Conservation (phyloP, 805 yeast species). For the Zygosaccharomyces gambellarensis region DNA sequence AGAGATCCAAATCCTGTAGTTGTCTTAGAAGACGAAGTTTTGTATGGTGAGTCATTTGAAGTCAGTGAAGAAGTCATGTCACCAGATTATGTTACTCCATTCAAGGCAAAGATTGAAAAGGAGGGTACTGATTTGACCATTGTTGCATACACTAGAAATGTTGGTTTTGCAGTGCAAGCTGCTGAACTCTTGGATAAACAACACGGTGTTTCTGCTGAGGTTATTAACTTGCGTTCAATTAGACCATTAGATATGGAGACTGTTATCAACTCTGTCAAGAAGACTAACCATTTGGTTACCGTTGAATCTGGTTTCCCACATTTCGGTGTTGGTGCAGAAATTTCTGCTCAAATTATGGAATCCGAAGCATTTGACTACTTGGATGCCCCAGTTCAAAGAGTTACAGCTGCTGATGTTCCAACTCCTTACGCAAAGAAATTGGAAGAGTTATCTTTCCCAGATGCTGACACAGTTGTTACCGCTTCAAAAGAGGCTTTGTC, state of each 20-base stretch:
- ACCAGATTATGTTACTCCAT: slow-evolving; percentile 85
- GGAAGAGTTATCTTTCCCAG: slow-evolving; percentile 99
- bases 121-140: slow-evolving; percentile 88
- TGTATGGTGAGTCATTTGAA: slow-evolving; percentile 88
- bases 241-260: slow-evolving; percentile 92
- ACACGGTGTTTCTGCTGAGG: slow-evolving; percentile 87
- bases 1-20: slow-evolving; percentile 99
- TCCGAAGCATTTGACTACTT: slow-evolving; percentile 96
- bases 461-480: slow-evolving; percentile 80
- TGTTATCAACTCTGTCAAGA: slow-evolving; percentile 82
- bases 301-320: slow-evolving; percentile 98
- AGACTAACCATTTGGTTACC: slow-evolving; percentile 92
- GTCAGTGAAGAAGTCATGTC: slow-evolving; percentile 84
- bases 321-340: slow-evolving; percentile 98
- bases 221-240: slow-evolving; percentile 90
- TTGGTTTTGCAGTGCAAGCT: slow-evolving; percentile 78
- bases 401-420: slow-evolving; percentile 99
- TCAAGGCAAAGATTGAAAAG: slow-evolving; percentile 90
- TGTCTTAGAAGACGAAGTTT: slow-evolving; percentile 90
- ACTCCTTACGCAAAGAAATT: slow-evolving; percentile 95
- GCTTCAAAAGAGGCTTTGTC: slow-evolving; percentile 79
- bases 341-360: slow-evolving; percentile 96
- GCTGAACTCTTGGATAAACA: slow-evolving; percentile 82
- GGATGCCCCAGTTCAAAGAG: slow-evolving; percentile 98
- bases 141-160: slow-evolving; percentile 89